Percentiles rank a stretch among this genome's conserved stretches.
phyloP scores from a whole-genome alignment of 1,284 basidiomycete genomes.

The Entoloma clypeatum region DNA sequence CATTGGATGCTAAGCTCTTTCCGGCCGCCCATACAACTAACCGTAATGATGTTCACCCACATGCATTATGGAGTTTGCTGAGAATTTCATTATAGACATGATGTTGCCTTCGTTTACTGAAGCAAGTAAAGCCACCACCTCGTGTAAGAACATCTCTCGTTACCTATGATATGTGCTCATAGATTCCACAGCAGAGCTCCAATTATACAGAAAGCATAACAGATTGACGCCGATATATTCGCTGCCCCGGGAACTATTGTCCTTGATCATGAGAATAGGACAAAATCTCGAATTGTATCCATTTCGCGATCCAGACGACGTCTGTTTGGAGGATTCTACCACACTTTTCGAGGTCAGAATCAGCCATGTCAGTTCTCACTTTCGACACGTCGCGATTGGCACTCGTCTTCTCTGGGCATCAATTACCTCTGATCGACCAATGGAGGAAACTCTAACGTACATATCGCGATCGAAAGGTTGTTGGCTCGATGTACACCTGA shows the following conservation, averaged over 20 bases:
- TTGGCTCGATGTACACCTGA: conserved; percentile 31
- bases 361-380: conserved; percentile 36
- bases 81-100: no score
- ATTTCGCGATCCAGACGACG: conserved; percentile 7
- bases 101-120: no score
- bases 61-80: no score
- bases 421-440: conserved; percentile 25
- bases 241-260: conserved; percentile 30
- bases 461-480: conserved; percentile 32
- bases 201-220: conserved; percentile 7
- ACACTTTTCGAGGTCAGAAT: conserved; percentile 33
- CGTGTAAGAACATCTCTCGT: no score
- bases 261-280: conserved; percentile 27
- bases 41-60: no score
- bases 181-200: neutral
- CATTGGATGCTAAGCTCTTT: no score
- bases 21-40: no score
- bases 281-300: conserved; percentile 22
- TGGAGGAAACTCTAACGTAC: conserved; percentile 29
- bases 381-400: conserved; percentile 35
- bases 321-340: conserved; percentile 8
- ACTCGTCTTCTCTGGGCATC: conserved; percentile 37
- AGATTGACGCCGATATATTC: conserved; percentile 16
- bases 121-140: no score
- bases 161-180: neutral